A percentile compares a stretch with the other conserved stretches of the same genome.
phyloP scores from a whole-genome alignment of 2,329 filamentous ascomycete species.

The Verticillium zaregamsianum region DNA sequence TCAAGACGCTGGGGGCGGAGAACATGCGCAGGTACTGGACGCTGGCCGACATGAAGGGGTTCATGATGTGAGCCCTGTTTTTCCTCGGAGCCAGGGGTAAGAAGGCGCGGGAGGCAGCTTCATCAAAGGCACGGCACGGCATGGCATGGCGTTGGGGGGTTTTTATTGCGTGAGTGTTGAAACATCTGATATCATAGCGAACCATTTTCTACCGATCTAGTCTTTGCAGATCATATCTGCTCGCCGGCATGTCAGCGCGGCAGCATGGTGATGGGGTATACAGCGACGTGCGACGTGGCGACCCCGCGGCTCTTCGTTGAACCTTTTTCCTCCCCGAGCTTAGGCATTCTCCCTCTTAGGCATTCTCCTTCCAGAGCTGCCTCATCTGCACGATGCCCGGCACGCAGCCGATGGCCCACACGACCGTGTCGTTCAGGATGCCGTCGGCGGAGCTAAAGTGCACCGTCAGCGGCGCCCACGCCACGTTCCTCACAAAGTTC shows the following conservation, averaged over 20 bases:
- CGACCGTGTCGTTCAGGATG: conserved; percentile 33
- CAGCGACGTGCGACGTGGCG: neutral
- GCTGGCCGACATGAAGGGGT: conserved; percentile 64
- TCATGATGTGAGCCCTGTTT: conserved; percentile 56
- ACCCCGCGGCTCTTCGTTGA: no score
- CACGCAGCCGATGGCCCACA: conserved; percentile 38
- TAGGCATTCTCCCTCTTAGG: conserved; percentile 3
- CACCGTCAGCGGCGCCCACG: conserved; percentile 77
- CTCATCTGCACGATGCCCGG: conserved; percentile 41
- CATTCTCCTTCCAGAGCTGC: conserved; percentile 39
- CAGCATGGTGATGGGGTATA: neutral
- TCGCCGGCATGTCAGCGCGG: neutral
- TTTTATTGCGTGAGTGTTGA: neutral
- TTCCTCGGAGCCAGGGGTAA: no score
- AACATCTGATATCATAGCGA: neutral
- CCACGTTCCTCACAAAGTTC: conserved; percentile 63
- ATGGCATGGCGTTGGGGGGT: neutral
- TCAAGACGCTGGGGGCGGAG: conserved; percentile 71
- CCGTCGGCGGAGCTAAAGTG: conserved; percentile 77
- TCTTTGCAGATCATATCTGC: neutral
- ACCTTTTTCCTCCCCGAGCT: neutral
- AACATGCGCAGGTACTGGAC: conserved; percentile 87
- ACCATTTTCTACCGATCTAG: neutral
- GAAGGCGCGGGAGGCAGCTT: no score
- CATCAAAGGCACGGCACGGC: no score